Base-by-base conservation (phyloP, 345 rosid genomes). In the Reutealis trisperma region DNA sequence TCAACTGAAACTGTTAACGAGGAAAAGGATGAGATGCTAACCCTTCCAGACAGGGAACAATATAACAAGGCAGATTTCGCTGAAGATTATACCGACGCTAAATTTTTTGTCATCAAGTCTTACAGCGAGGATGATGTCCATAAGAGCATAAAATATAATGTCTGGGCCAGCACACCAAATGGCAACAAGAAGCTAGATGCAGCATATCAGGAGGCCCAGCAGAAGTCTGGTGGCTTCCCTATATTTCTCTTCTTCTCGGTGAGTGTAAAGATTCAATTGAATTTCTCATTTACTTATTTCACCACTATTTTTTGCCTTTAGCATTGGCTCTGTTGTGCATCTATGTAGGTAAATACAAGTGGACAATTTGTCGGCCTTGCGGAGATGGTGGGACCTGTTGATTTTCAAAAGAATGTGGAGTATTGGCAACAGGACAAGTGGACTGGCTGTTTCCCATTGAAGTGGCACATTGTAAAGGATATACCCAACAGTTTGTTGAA, bases 91-190 rank as follows among this genome's bases (percentile, higher is more conserved):
- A 19, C 63, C 0, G 87, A 90, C 77, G 98, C 99, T 18, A 93
- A 91, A 81, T 89, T 90, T 86, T 95, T 91, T 79, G 83, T 95
- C 24, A 93, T 95, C 59, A 95, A 95, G 87, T 95, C 99, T 0
- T 95, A 95, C 78, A 95, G 98, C n/a, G 99, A 95, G 79, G 99
- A 93, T 84, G 99, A 95, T 87, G 93, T 95, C 34, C 99, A 95
- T 76, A 93, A 95, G 88, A 89, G 98, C 75, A 89, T 94, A 62
- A 95, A 95, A 78, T 95, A 95, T 75, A 89, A 77, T 73, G 98
- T 93, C 6, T 95, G 99, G 99, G 94, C 98, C 24, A 93, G 99
- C 80, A 95, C 99, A 45, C 95, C 97, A 72, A 91, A 88, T 81
- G 99, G 99, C 45, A 95, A 95, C 85, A 91, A 91, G 86, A 95